Evolutionary conservation across 306 rosid species (phyloP).

Genomic region (Boehmeria nivea): DNA sequence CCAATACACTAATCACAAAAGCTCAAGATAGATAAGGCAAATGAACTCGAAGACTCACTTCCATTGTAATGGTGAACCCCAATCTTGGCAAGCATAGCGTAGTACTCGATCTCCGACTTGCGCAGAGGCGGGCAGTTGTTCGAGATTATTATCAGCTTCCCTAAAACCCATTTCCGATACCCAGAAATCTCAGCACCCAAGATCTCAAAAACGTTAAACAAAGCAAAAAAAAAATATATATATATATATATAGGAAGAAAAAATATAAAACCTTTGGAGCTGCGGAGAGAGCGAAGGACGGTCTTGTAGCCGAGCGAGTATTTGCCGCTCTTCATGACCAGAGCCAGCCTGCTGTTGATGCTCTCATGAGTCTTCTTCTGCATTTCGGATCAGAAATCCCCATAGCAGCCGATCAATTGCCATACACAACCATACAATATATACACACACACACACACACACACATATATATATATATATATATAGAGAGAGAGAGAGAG

Average conservation of each 20-base stretch:
- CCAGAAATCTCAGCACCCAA: neutral
- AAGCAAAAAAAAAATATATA: neutral
- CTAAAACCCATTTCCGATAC: slow-evolving; percentile 12
- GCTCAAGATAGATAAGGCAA: neutral
- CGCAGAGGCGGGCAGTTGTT: slow-evolving; percentile 44
- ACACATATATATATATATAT: neutral
- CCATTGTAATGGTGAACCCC: slow-evolving; percentile 51
- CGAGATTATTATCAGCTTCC: slow-evolving; percentile 42
- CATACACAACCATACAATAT: no score
- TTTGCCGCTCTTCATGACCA: slow-evolving; percentile 43
- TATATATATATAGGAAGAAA: no score
- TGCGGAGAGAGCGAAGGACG: slow-evolving; percentile 35
- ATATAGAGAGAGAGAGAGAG: neutral
- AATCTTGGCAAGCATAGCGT: slow-evolving; percentile 46
- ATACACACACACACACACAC: neutral
- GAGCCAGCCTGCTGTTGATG: slow-evolving; percentile 40
- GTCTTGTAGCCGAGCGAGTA: slow-evolving; percentile 41
- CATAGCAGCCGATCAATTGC: no score
- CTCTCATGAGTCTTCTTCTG: slow-evolving; percentile 50
- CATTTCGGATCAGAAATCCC: neutral
- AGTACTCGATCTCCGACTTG: slow-evolving; percentile 45
- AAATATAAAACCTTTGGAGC: slow-evolving; percentile 27
- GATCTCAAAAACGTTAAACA: neutral
- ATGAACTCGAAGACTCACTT: slow-evolving; percentile 25
- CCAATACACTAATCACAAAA: no score